Base-by-base conservation (phyloP, 1,284 basidiomycete species). In the Apiotrichum gamsii region DNA sequence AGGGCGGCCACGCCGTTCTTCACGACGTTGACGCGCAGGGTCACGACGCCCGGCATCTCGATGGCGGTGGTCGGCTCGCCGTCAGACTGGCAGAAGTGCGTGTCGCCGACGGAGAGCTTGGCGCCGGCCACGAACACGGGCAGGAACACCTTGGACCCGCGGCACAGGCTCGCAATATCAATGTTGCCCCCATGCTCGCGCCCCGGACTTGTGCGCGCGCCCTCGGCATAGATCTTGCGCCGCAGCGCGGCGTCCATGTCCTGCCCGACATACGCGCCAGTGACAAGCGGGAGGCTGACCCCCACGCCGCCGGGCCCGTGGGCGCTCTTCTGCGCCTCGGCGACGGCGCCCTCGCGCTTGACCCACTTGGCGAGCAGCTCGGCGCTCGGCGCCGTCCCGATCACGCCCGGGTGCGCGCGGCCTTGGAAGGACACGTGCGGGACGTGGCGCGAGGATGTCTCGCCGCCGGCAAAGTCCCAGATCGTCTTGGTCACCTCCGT, bases 51-150 rank as follows among this genome's bases (percentile, higher is more conserved):
- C 2, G 84, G 33, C 83, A 84, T 64, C 18, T 44, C 52, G 35
- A 59, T 48, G 11, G 45, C 54, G n/a, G 54, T 58, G 15, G 54
- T 62, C 10, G 54, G 54, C 74, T 85, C 83, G 52, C 83, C 83
- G 73, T 87, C 85, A 23, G 83, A 84, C 67, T 88, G 85, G 25
- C 82, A 84, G 70, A 87, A 88, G 63, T 89, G 85, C 28, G 87
- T 70, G 62, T 88, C 86, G 3, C 86, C 86, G 16, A 87, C 80
- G 0, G 84, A 85, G 5, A 88, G 72, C 56, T 85, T 85, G 8
- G 84, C 86, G 3, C 84, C 85, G 40, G 80, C 75, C 21, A 87
- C 73, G 60, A 83, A 89, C 3, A 88, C 84, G 1, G 86, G 86
- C 11, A 52, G 40, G 47, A 47, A 57, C 38, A 60, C 29, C 33